These are phyloP conservation scores for Jasminum sambac DNA, from an alignment of 257 asterid species.

Conservation along the genomic window DNA sequence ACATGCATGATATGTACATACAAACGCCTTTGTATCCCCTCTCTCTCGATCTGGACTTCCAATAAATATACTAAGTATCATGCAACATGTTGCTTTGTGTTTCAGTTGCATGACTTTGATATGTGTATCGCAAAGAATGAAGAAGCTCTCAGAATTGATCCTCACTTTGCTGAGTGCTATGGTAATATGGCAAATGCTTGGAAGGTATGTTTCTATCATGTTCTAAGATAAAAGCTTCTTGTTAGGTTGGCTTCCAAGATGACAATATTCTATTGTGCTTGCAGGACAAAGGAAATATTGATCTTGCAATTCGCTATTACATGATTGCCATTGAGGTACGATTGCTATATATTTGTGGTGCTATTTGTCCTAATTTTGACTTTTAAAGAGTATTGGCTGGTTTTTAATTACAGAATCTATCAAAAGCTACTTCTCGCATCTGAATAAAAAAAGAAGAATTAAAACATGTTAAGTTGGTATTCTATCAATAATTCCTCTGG, in stretches of 20 bases:
- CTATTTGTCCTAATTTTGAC: background rate
- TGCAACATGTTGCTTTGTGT: constrained; percentile 20
- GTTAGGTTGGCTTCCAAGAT: constrained; percentile 19
- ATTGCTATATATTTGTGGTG: constrained; percentile 12
- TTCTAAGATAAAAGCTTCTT: constrained; percentile 22
- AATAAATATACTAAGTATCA: constrained; percentile 24
- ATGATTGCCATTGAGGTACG: constrained; percentile 94
- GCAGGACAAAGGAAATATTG: constrained; percentile 98
- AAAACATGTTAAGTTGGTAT: background rate
- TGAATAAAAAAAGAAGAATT: constrained; percentile 1
- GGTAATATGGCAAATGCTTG: constrained; percentile 99
- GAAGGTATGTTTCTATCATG: constrained; percentile 57
- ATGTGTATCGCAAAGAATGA: constrained; percentile 87
- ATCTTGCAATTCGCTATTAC: constrained; percentile 91
- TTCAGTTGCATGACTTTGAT: constrained; percentile 88
- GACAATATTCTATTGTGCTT: constrained; percentile 26
- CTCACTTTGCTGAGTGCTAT: constrained; percentile 97
- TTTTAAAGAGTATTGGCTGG: background rate
- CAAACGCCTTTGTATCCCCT: background rate
- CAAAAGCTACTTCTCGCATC: background rate
- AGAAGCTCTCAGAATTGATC: constrained; percentile 88
- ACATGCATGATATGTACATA: background rate
- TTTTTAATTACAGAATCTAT: constrained; percentile 7
- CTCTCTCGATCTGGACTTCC: constrained; percentile 9
- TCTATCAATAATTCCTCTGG: background rate